Percentiles rank a stretch among this genome's conserved stretches.
These are phyloP conservation scores for Leishmania guyanensis DNA, from an alignment of 208 protist genomes.

Conservation along the genomic window DNA sequence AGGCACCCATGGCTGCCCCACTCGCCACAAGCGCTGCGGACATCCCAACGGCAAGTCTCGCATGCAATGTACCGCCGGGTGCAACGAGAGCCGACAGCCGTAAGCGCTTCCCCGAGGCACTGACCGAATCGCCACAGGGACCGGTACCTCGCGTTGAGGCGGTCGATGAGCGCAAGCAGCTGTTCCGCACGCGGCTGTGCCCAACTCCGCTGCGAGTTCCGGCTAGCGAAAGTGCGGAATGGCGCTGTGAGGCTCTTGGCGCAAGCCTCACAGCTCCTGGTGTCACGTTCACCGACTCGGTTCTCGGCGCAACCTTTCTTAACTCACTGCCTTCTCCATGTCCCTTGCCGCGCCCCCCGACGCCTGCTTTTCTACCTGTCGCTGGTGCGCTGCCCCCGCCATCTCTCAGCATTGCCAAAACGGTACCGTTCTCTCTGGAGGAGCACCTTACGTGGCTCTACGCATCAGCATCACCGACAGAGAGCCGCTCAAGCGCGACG, in stretches of 20 bases:
- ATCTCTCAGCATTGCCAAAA: not conserved
- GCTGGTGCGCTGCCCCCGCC: not conserved
- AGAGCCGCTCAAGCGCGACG: not conserved
- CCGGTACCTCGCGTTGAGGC: not conserved
- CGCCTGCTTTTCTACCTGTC: slow-evolving; percentile 4
- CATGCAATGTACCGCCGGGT: not conserved
- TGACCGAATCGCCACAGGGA: not conserved
- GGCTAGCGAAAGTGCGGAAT: not conserved
- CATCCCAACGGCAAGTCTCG: not conserved
- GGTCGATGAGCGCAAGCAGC: slow-evolving; percentile 11
- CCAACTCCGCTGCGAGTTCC: not conserved
- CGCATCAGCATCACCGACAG: slow-evolving; percentile 1
- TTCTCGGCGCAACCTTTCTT: not conserved
- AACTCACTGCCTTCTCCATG: not conserved
- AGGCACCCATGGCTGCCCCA: not conserved
- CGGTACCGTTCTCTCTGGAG: slow-evolving; percentile 14
- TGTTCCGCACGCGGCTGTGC: not conserved
- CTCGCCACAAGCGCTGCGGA: not conserved
- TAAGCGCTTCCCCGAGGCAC: not conserved
- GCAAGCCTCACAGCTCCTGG: not conserved
- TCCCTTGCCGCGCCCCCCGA: slow-evolving; percentile 1
- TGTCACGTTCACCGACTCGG: not conserved
- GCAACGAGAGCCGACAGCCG: not conserved
- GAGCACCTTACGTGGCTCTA: slow-evolving; percentile 20
- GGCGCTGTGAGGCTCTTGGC: not conserved